Evolutionary conservation across 2,329 filamentous ascomycete species (phyloP).

Genomic region (Clarireedia homoeocarpa): DNA sequence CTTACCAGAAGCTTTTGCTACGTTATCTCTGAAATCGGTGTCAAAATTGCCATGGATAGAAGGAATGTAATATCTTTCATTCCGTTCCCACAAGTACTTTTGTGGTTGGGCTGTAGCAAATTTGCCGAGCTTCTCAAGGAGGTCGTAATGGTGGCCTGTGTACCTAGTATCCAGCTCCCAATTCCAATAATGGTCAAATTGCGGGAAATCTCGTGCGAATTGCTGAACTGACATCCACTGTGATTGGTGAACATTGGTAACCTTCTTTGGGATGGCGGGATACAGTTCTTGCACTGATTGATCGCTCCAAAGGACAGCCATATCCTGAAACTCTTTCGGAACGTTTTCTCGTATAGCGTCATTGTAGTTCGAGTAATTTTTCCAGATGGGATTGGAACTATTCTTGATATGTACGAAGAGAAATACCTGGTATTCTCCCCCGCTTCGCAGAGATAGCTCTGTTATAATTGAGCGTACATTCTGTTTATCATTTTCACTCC

Average conservation of each 20-base stretch:
- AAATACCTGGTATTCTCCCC: conserved; percentile 75
- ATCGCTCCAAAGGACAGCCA: conserved; percentile 69
- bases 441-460: conserved; percentile 67
- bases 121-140: conserved; percentile 55
- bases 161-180: conserved; percentile 81
- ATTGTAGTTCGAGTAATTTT: conserved; percentile 50
- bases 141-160: conserved; percentile 75
- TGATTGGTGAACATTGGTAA: conserved; percentile 22
- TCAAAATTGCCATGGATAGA: conserved; percentile 58
- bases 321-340: conserved; percentile 61
- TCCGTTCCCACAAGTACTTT: conserved; percentile 67
- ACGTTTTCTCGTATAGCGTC: conserved; percentile 53
- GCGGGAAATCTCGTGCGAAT: conserved; percentile 66
- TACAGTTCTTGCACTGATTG: conserved; percentile 70
- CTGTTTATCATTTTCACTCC: conserved; percentile 72
- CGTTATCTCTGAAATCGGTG: conserved; percentile 56
- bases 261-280: conserved; percentile 54
- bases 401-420: conserved; percentile 74
- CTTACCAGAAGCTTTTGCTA: conserved; percentile 36
- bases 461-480: conserved; percentile 71
- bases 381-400: conserved; percentile 47
- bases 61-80: conserved; percentile 66
- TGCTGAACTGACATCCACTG: conserved; percentile 60
- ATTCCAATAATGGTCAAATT: conserved; percentile 54
- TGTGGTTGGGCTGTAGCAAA: conserved; percentile 63